Percentiles rank a stretch among this genome's conserved stretches.
Evolutionary conservation across 345 rosid species (phyloP).

Genomic region (Citrus inodora): DNA sequence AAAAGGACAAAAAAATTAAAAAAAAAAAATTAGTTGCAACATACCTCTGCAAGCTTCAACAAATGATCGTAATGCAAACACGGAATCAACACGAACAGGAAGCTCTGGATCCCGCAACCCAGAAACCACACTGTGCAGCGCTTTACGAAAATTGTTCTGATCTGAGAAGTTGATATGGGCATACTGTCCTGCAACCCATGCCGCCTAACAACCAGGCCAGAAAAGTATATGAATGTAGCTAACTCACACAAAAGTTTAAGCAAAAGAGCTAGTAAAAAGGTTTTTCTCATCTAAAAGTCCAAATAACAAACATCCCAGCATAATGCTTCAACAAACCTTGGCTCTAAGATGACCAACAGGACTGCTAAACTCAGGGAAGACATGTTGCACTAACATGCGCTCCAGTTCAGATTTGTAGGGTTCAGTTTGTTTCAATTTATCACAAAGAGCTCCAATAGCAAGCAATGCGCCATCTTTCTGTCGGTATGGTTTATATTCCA

Average conservation of each 20-base stretch:
- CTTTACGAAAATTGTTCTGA: slow-evolving; percentile 76
- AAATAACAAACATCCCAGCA: background rate
- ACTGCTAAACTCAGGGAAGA: slow-evolving; percentile 93
- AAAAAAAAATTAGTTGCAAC: slow-evolving; percentile 3
- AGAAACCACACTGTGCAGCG: slow-evolving; percentile 80
- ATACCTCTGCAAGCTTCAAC: slow-evolving; percentile 92
- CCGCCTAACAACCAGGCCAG: slow-evolving; percentile 58
- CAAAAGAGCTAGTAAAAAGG: background rate
- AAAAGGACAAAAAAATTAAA: background rate
- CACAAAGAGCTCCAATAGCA: slow-evolving; percentile 98
- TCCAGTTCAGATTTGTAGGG: slow-evolving; percentile 93
- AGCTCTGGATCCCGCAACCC: slow-evolving; percentile 94
- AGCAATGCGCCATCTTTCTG: slow-evolving; percentile 99
- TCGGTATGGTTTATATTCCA: slow-evolving; percentile 71
- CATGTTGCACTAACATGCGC: slow-evolving; percentile 93
- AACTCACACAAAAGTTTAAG: background rate
- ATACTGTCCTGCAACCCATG: slow-evolving; percentile 99
- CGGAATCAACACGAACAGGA: slow-evolving; percentile 98
- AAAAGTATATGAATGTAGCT: slow-evolving; percentile 3
- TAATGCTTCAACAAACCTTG: slow-evolving; percentile 49
- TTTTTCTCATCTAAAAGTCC: background rate
- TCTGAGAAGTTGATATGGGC: slow-evolving; percentile 82
- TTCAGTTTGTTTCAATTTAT: slow-evolving; percentile 89
- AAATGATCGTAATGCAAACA: slow-evolving; percentile 91
- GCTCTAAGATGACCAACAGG: slow-evolving; percentile 97